Percentiles rank a stretch among this genome's conserved stretches.
These are phyloP conservation scores for Austroboletus novae-zelandiae DNA, from an alignment of 1,284 basidiomycete genomes.

Conservation along the genomic window DNA sequence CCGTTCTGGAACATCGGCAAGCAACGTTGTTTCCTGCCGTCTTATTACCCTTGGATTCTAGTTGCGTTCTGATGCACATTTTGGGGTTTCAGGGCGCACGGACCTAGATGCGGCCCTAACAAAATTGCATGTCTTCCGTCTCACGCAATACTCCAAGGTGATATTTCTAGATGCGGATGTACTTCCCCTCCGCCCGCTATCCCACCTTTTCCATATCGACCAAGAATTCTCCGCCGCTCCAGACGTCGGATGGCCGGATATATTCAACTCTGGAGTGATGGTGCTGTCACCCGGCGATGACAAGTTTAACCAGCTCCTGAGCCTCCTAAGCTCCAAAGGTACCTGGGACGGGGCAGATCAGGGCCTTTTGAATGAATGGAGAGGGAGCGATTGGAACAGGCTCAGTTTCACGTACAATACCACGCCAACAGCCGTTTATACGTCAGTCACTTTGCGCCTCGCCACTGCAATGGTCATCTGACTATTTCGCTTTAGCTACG, in stretches of 20 bases:
- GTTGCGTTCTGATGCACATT: conserved; percentile 18
- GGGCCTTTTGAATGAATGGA: conserved; percentile 93
- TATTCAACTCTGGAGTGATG: conserved; percentile 96
- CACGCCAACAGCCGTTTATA: conserved; percentile 96
- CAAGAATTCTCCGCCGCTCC: conserved; percentile 87
- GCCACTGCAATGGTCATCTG: conserved; percentile 26
- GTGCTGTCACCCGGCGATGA: conserved; percentile 79
- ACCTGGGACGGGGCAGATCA: conserved; percentile 98
- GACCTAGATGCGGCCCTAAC: conserved; percentile 92
- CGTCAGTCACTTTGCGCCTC: conserved; percentile 52
- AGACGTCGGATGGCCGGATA: conserved; percentile 98
- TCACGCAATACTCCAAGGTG: conserved; percentile 83
- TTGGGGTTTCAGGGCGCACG: conserved; percentile 67
- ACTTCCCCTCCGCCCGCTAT: conserved; percentile 83
- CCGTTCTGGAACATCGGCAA: conserved; percentile 7
- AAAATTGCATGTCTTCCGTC: conserved; percentile 92
- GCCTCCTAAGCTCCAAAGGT: conserved; percentile 72
- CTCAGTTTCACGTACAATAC: conserved; percentile 97
- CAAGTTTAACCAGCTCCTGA: conserved; percentile 76
- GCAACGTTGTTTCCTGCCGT: conserved; percentile 24
- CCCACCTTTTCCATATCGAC: conserved; percentile 80
- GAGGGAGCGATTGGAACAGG: conserved; percentile 83
- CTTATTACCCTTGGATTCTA: conserved; percentile 8
- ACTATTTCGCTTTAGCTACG: conserved; percentile 60
- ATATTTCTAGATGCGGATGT: conserved; percentile 97